Base-by-base conservation (phyloP, 2,329 filamentous ascomycete species). In the Pseudovirgaria hyperparasitica region DNA sequence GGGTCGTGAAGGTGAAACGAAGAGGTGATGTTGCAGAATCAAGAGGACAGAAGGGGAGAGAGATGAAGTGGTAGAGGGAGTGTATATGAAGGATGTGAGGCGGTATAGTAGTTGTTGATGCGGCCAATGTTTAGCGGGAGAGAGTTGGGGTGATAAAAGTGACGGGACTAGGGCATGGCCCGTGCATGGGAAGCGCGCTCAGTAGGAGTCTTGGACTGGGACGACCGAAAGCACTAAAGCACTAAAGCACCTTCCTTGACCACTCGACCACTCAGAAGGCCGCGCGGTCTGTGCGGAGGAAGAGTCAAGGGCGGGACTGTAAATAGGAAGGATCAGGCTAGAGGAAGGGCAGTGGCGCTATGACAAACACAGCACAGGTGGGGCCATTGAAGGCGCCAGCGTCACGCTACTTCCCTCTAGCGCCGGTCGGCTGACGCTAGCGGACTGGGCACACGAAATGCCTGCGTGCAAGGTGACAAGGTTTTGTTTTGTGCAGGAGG, bases 271-370 rank as follows among this genome's bases (percentile, higher is more conserved):
- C n/a, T n/a, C n/a, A n/a, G n/a, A n/a, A n/a, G n/a, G n/a, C n/a
- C n/a, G n/a, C n/a, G n/a, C n/a, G n/a, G n/a, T n/a, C n/a, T n/a
- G 23, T 17, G 23, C 20, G 25, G 30, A 28, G 21, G 30, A 12
- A 23, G 22, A 26, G 28, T 29, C 26, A 27, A 33, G 25, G 27
- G 27, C 27, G 27, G 25, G 27, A 33, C 27, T 7, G 22, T n/a
- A 33, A 28, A 31, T 28, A 28, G 29, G 29, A 31, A 31, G 29
- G 29, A 27, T 16, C 29, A 31, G 29, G 29, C 29, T 31, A 31
- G 25, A 26, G 23, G 28, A 30, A 16, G n/a, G n/a, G n/a, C n/a
- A n/a, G n/a, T 16, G 23, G 19, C 14, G 15, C 19, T 21, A 19
- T 30, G 28, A 30, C 28, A 25, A 30, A 27, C 23, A 30, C 24